Conservation (phyloP, 78 protist species). For the Guillardia theta region DNA sequence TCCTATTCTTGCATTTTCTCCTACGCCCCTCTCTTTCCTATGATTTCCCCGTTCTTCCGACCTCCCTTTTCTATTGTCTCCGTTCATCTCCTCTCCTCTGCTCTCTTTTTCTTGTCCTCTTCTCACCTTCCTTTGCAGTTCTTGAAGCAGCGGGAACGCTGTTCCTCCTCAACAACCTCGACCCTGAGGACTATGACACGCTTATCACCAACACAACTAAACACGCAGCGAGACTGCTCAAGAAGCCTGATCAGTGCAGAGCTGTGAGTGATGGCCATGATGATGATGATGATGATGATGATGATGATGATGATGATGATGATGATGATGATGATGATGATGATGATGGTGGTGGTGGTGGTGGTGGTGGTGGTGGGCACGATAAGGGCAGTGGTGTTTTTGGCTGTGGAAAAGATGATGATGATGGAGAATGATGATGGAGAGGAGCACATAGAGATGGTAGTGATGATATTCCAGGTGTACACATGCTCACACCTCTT, state of each 20-base stretch:
- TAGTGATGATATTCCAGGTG: too few species aligned
- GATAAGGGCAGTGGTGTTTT: neutral
- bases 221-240: conserved; percentile 59
- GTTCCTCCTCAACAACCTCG: neutral
- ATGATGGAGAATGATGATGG: too few species aligned
- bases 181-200: conserved; percentile 79
- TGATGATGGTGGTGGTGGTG: neutral
- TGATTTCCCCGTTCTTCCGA: too few species aligned
- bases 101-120: neutral
- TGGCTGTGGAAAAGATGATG: neutral
- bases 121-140: conserved; percentile 57
- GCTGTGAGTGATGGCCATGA: neutral
- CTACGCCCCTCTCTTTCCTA: neutral
- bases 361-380: neutral
- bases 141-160: neutral
- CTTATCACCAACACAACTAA: conserved; percentile 3
- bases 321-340: too few species aligned
- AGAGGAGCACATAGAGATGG: too few species aligned
- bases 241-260: conserved; percentile 89
- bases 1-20: neutral
- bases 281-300: neutral
- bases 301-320: neutral
- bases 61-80: too few species aligned
- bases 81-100: too few species aligned
- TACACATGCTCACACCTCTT: conserved; percentile 16